Conservation (phyloP, 2,329 filamentous ascomycete genomes). For the Pseudogymnoascus sp. region DNA sequence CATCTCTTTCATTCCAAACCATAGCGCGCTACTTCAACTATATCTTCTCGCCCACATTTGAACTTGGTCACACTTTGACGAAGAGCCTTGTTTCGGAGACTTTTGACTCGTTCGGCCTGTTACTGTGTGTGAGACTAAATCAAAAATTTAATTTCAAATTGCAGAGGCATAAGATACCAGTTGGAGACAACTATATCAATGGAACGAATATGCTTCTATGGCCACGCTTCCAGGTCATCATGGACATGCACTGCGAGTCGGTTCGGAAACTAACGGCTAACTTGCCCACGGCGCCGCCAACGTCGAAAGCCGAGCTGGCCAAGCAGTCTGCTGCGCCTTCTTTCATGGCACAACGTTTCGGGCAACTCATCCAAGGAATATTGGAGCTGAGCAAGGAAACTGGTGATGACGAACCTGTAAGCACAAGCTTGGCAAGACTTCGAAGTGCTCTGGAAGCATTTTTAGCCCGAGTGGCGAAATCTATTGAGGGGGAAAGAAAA, state of each 20-base stretch:
- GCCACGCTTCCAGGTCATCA: conserved; percentile 89
- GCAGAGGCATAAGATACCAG: conserved; percentile 83
- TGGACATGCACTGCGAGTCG: conserved; percentile 88
- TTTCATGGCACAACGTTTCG: conserved; percentile 89
- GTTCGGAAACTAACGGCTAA: conserved; percentile 57
- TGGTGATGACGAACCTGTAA: conserved; percentile 89
- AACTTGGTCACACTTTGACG: conserved; percentile 71
- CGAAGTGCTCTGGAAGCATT: conserved; percentile 79
- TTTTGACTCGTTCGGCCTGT: conserved; percentile 76
- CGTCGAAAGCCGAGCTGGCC: conserved; percentile 46
- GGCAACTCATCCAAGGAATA: conserved; percentile 82
- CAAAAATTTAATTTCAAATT: conserved; percentile 92
- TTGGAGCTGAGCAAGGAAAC: conserved; percentile 79
- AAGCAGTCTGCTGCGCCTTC: conserved; percentile 77
- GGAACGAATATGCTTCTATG: conserved; percentile 92
- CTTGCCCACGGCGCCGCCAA: conserved; percentile 41
- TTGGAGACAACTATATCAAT: conserved; percentile 87
- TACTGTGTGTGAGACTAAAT: conserved; percentile 89
- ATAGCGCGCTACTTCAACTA: conserved; percentile 79
- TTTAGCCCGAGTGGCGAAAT: conserved; percentile 68
- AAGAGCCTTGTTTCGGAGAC: conserved; percentile 70
- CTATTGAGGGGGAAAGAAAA: conserved; percentile 72
- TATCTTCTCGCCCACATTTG: conserved; percentile 84
- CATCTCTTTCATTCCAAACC: conserved; percentile 65
- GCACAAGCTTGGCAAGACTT: conserved; percentile 70